Evolutionary conservation across 108 stramenopile species (phyloP), one percentile per base, ranked within the genome.

Genomic region (Discostella pseudostelligera): DNA sequence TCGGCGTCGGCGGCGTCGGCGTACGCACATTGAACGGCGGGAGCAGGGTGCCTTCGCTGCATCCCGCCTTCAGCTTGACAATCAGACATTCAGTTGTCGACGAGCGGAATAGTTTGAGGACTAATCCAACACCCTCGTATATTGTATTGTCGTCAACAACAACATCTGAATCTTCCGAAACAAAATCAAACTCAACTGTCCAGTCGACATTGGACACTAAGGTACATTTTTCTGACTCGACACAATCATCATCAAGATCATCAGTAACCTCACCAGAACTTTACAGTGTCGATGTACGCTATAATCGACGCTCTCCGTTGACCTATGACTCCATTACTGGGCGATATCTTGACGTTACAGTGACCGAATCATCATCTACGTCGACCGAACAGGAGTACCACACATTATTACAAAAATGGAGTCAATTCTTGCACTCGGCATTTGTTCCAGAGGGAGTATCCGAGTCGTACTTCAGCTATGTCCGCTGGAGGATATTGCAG

Each of bases 361-460:
- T 37, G 36, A 42, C 37, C 17, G 25, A 66, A 67, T 37, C 28
- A n/a, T 59, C 55, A 35, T 25, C 62, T 32, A 24, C 50, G 24
- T 29, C 10, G 50, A 39, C 47, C 40, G 28, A 32, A 13, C 42
- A 37, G 0, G 28, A 55, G 22, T 22, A 51, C 50, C 1, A 51
- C 50, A 26, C 11, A 1, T 51, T 51, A 8, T 25, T 26, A 8
- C 50, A 51, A 9, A 51, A 26, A 9, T 56, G 55, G 16, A n/a
- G 36, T n/a, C 67, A 44, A 35, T 76, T 58, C 48, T 66, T 76
- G 12, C 67, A 76, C 54, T 58, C 62, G 45, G 62, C 79, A 43
- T 96, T 96, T 70, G 65, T 96, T 20, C 96, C 96, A 24, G 86
- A 87, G 56, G 86, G 89, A 35, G 93, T 97, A 8, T 86, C 84